Evolutionary conservation across 495 filamentous ascomycete genomes (phyloP).

Genomic region (Neohortaea acidophila): DNA sequence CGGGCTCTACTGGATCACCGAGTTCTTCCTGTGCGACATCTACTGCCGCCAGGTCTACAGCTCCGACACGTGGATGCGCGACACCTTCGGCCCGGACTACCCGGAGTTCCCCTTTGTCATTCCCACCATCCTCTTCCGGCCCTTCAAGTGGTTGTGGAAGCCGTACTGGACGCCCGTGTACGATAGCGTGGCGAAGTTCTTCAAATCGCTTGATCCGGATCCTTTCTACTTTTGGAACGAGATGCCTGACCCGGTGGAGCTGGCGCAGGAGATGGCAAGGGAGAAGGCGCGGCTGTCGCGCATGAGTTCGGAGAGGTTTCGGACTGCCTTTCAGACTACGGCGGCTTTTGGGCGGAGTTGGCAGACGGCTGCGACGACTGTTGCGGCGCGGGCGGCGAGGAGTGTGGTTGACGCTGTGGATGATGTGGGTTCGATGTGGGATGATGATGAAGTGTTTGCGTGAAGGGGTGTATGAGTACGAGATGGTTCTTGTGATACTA

Average conservation of each 20-base stretch:
- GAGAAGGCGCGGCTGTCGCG: not conserved
- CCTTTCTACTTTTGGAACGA: not conserved
- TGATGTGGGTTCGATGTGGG: slow-evolving; percentile 17
- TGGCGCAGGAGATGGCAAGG: not conserved
- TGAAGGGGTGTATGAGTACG: not conserved
- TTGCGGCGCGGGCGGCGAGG: slow-evolving; percentile 3
- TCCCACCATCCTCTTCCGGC: slow-evolving; percentile 13
- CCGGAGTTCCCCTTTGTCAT: slow-evolving; percentile 17
- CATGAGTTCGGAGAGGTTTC: not conserved
- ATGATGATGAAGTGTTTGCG: slow-evolving; percentile 9
- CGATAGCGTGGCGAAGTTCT: not conserved
- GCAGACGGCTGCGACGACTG: slow-evolving; percentile 1
- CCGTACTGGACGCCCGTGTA: slow-evolving; percentile 2
- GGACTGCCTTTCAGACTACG: not conserved
- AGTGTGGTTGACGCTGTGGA: slow-evolving; percentile 11
- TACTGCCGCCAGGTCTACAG: slow-evolving; percentile 11
- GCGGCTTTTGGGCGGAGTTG: not conserved
- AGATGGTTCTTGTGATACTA: not conserved
- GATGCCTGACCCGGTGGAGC: not conserved
- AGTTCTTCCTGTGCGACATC: slow-evolving; percentile 10
- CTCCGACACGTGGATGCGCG: no score
- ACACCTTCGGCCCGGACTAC: slow-evolving; percentile 9
- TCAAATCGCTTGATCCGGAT: not conserved
- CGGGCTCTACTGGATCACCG: slow-evolving; percentile 7
- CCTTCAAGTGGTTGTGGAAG: slow-evolving; percentile 8